These are phyloP conservation scores for Suhomyces yuchorum DNA, from an alignment of 1,139 yeast species.

Conservation along the genomic window DNA sequence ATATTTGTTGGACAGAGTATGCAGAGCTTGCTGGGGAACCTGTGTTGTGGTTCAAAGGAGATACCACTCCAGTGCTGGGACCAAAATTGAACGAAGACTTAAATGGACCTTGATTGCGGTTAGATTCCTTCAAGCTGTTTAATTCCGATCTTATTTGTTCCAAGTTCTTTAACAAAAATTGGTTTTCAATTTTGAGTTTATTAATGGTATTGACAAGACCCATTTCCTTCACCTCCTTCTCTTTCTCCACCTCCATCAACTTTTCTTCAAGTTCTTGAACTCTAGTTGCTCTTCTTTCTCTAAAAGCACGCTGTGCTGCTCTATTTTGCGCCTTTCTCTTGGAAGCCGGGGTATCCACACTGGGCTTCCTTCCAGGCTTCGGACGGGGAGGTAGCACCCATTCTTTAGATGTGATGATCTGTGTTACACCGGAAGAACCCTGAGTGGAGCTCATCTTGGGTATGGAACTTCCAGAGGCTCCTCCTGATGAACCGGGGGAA, in stretches of 20 bases:
- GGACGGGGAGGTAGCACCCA: conserved; percentile 94
- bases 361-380: conserved; percentile 87
- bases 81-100: conserved; percentile 10
- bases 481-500: conserved; percentile 7
- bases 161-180: conserved; percentile 36
- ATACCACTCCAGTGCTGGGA: conserved; percentile 15
- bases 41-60: conserved; percentile 17
- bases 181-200: conserved; percentile 43
- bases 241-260: conserved; percentile 64
- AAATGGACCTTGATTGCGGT: conserved; percentile 4
- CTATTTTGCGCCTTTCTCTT: conserved; percentile 91
- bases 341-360: conserved; percentile 69
- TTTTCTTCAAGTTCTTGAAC: conserved; percentile 51
- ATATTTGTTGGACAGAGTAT: conserved; percentile 48
- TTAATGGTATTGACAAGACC: conserved; percentile 54
- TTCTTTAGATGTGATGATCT: conserved; percentile 73
- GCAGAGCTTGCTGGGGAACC: conserved; percentile 32
- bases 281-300: conserved; percentile 74
- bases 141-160: conserved; percentile 37
- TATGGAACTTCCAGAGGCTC: not conserved
- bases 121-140: conserved; percentile 12
- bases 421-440: conserved; percentile 23
- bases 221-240: conserved; percentile 62
- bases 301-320: conserved; percentile 92
- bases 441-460: conserved; percentile 1